Base-by-base conservation (phyloP, 2,329 filamentous ascomycete genomes). In the Thelonectria rubi region DNA sequence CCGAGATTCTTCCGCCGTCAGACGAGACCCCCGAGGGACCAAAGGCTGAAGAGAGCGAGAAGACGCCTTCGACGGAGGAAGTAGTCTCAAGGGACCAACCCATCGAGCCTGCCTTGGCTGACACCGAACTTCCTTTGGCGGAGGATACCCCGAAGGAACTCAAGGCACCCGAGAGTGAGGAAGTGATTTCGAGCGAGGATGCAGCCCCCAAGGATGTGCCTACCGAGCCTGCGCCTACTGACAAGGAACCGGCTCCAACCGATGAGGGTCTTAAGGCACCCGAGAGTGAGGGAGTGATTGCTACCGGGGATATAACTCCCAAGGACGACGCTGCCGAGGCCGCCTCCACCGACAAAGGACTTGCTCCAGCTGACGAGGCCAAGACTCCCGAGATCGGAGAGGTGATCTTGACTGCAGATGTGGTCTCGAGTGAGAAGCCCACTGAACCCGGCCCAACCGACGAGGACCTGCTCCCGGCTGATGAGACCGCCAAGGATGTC, bases 61-160 rank as follows among this genome's bases (percentile, higher is more conserved):
- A 37, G 15, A 11, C 34, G 6, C 11, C 15, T 37, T 37, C 12
- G 15, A 15, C 34, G 2, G 34, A 37, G 11, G 15, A 37, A 5
- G 12, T 4, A 15, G 34, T 10, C 34, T 15, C 15, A 15, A 37
- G 3, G 3, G 34, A 37, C 12, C 12, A 58, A n/a, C 9, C 48
- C 24, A 30, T 43, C 8, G 34, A 58, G 15, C 15, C 48, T 26
- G 26, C 42, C 8, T 40, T 39, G 3, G 9, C 37, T 42, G 51
- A 34, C 34, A 37, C 11, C 11, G 9, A 18, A 12, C 32, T n/a
- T 12, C 42, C 26, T 30, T 15, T 30, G 43, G 3, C 37, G 1
- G 49, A 51, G 24, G 58, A 61, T 12, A 12, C 40, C 14, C n/a
- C 30, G 10, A 56, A 52, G 39, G 58, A 55, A 18, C 32, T 20